Evolutionary conservation across 179 eudicot species (phyloP), one percentile per base, ranked within the genome.

Genomic region (Beta lomatogona): DNA sequence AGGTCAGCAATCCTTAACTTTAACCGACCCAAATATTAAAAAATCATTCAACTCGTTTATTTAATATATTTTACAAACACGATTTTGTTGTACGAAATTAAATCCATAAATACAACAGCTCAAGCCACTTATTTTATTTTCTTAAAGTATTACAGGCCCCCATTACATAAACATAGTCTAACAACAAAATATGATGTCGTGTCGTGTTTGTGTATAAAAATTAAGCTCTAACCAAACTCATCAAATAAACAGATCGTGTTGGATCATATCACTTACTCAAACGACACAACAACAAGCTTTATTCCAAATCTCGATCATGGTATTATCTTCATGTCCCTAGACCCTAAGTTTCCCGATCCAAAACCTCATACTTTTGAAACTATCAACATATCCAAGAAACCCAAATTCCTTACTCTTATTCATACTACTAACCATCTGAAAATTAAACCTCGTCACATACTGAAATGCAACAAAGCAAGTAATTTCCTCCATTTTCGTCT

Each of bases 371-470:
- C 85, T 83, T 48, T 79, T 63, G 2, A 81, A 44, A 4, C 85
- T 79, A 77, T 85, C 86, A 28, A n/a, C 87, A 63, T 45, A 83
- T 25, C 90, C 85, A 5, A 71, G 36, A 55, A 88, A 88, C 28
- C 88, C 90, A 48, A 79, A 81, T 10, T 85, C 87, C 57, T 77
- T 77, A 71, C 88, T 85, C 83, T 88, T 88, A 61, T 85, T 88
- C 88, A 85, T 88, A 77, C 88, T 85, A 68, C 80, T 52, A 16
- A 88, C 88, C 22, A 59, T 80, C 60, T 88, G 85, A 76, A 88
- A 71, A 15, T 71, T 41, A 64, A 81, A 81, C 41, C 65, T 65
- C 22, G 73, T 7, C 72, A 83, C 78, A 52, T 16, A 10, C 19
- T 83, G 63, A 2, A 76, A 7, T 3, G 60, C 80, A 15, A 1